Base-by-base conservation (phyloP, 1,139 yeast species). In the Debaryomyces singareniensis region DNA sequence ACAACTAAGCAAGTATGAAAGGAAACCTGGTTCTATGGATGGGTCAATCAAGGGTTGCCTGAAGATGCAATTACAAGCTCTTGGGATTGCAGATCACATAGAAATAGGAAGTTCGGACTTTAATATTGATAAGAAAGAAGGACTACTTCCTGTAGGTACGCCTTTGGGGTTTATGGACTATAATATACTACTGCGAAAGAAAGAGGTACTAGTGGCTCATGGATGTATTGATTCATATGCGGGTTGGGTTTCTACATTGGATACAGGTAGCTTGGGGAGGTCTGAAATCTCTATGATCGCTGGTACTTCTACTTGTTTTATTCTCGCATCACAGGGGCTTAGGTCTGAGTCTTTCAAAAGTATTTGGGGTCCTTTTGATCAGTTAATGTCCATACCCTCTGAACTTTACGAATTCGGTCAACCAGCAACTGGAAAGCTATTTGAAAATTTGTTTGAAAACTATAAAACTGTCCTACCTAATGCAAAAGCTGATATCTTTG, bases 151-250 rank as follows among this genome's bases (percentile, higher is more conserved):
- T 20, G 36, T 48, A 10, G 63, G 63, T 4, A 35, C 39, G 4
- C 37, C 35, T 7, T 33, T 55, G 5, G 61, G 61, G 2, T 21
- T 20, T 4, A 34, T 42, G 5, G 24, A 33, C 11, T 13, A 21
- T 2, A 26, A 31, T 2, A 15, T 20, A 13, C 3, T 2, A 4
- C 13, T 11, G 13, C n/a, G 12, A 14, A 23, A 32, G 12, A 7
- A 7, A 18, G 25, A 36, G 16, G 25, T 27, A 3, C 32, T 45
- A 0, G 56, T 74, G 3, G 55, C 57, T 7, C 63, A 68, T 34
- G 78, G 78, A 5, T 63, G 74, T 27, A 74, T 75, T 25, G 81
- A 75, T 42, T 71, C 80, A 32, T 75, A 75, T 40, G 69, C 75
- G 1, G 73, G 78, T 2, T 73, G 76, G 72, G 46, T 72, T 5